phyloP scores from a whole-genome alignment of 352 stramenopile genomes.

The Discostella stelligera region DNA sequence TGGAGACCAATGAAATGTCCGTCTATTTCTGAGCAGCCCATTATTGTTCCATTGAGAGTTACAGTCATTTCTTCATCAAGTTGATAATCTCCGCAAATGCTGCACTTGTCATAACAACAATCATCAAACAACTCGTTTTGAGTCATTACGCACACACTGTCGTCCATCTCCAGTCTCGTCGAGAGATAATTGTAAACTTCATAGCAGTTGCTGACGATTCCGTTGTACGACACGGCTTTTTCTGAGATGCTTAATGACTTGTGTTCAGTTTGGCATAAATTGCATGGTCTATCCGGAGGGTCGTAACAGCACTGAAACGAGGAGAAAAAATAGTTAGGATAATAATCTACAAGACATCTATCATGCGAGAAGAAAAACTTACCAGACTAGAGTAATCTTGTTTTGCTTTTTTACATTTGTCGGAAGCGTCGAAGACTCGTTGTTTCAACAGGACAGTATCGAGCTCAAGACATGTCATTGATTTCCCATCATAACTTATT shows the following conservation, averaged over 20 bases:
- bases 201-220: conserved; percentile 54
- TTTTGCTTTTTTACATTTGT: conserved; percentile 41
- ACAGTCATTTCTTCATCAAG: conserved; percentile 49
- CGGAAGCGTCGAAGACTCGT: conserved; percentile 45
- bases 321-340: neutral
- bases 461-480: conserved; percentile 64
- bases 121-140: conserved; percentile 49
- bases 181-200: conserved; percentile 54
- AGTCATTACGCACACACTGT: conserved; percentile 42
- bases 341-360: neutral
- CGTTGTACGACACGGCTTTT: conserved; percentile 50
- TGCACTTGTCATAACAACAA: conserved; percentile 60
- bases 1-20: conserved; percentile 50
- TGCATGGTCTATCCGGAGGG: conserved; percentile 48
- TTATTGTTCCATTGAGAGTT: conserved; percentile 30
- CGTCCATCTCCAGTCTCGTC: conserved; percentile 49
- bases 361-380: conserved; percentile 1
- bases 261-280: conserved; percentile 49
- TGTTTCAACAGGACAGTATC: conserved; percentile 53
- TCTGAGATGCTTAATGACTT: conserved; percentile 48
- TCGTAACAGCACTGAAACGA: conserved; percentile 50
- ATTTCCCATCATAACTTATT: conserved; percentile 41
- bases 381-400: conserved; percentile 44
- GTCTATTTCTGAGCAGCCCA: conserved; percentile 58
- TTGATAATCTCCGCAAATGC: conserved; percentile 55